phyloP scores from a whole-genome alignment of 73 alveolate species.

The Symbiodinium natans region DNA sequence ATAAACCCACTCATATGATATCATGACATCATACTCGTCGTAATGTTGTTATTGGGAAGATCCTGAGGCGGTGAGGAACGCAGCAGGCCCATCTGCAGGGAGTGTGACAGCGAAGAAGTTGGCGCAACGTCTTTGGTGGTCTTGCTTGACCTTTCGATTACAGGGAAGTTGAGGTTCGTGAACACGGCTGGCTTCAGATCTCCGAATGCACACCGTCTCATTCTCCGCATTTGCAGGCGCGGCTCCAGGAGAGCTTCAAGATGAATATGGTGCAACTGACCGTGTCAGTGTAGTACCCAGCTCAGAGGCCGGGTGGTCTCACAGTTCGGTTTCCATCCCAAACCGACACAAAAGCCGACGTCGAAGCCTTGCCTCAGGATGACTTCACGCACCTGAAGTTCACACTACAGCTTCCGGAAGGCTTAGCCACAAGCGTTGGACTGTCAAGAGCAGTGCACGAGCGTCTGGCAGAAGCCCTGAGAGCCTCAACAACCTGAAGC shows the following conservation, averaged over 20 bases:
- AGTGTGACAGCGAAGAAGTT: too few species aligned
- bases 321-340: not conserved
- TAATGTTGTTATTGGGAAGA: too few species aligned
- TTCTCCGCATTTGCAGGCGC: not conserved
- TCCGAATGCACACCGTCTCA: too few species aligned
- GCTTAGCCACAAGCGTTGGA: not conserved
- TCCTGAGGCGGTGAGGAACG: not conserved
- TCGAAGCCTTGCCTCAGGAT: not conserved
- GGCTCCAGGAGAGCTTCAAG: not conserved
- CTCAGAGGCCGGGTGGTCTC: not conserved
- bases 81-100: not conserved
- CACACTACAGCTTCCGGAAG: not conserved
- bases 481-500: not conserved
- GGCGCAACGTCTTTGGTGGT: too few species aligned
- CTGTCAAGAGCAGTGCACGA: too few species aligned
- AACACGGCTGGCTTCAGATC: too few species aligned
- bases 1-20: too few species aligned
- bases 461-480: too few species aligned
- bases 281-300: not conserved
- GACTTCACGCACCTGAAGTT: not conserved
- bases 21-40: too few species aligned
- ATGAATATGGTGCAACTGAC: not conserved
- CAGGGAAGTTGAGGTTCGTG: too few species aligned
- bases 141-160: too few species aligned
- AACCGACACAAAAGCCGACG: not conserved